phyloP scores from a whole-genome alignment of 495 filamentous ascomycete genomes.

The Wilcoxina mikolae region DNA sequence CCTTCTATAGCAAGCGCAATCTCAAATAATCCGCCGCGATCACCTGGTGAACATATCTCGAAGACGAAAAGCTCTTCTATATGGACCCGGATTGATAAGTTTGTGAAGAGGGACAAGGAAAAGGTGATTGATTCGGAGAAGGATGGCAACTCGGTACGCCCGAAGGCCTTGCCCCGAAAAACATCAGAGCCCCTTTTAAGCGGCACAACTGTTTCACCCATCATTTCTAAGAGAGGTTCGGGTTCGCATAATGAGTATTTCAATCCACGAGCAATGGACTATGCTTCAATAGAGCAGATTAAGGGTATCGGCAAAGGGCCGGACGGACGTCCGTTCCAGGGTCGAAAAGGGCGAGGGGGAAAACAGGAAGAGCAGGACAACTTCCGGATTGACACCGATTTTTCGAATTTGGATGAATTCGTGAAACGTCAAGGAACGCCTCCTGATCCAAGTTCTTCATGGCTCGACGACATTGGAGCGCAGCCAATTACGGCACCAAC shows the following conservation, averaged over 20 bases:
- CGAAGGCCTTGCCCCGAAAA: neutral
- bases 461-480: conserved; percentile 1
- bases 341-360: neutral
- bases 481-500: neutral
- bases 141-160: no score
- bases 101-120: conserved; percentile 5
- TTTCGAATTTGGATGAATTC: conserved; percentile 19
- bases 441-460: conserved; percentile 6
- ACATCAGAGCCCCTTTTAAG: conserved; percentile 3
- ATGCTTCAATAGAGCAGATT: conserved; percentile 15
- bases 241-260: conserved; percentile 17
- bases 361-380: conserved; percentile 8
- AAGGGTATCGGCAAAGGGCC: conserved; percentile 13
- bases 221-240: conserved; percentile 18
- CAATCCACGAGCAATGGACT: conserved; percentile 21
- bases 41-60: conserved; percentile 20
- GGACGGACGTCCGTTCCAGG: neutral
- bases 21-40: conserved; percentile 24
- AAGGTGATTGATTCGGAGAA: neutral
- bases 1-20: conserved; percentile 27
- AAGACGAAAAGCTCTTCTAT: conserved; percentile 17
- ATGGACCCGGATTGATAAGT: conserved; percentile 16
- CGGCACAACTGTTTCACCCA: neutral
- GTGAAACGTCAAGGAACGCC: conserved; percentile 15
- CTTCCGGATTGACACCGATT: conserved; percentile 22